Conservation (phyloP, 2,329 filamentous ascomycete genomes). For the Cordyceps cateniannulata region DNA sequence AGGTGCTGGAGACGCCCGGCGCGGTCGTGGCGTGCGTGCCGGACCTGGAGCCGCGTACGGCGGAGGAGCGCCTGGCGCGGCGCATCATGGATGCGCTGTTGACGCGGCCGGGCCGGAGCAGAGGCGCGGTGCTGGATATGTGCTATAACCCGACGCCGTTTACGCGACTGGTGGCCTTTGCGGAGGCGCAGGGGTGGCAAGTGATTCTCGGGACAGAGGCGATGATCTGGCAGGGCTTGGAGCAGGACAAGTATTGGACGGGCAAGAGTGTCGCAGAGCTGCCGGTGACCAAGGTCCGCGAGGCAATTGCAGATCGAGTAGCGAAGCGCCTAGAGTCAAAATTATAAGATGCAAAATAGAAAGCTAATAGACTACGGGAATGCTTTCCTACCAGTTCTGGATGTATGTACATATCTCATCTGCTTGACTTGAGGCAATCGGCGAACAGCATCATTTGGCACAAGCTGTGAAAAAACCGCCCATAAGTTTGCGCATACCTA, state of each 20-base stretch:
- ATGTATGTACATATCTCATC: no score
- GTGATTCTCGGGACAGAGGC: constrained; percentile 72
- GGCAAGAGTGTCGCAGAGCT: constrained; percentile 51
- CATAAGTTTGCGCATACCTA: no score
- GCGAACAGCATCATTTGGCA: no score
- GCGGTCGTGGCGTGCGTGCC: constrained; percentile 71
- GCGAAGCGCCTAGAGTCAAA: constrained; percentile 23
- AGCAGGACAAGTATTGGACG: constrained; percentile 62
- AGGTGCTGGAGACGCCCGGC: constrained; percentile 49
- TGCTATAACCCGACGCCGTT: constrained; percentile 71
- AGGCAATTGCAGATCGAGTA: constrained; percentile 39
- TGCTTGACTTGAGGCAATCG: no score
- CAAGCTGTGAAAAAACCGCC: no score
- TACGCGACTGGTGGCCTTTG: constrained; percentile 58
- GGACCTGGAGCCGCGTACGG: constrained; percentile 63
- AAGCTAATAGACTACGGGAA: neutral
- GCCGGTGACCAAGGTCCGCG: constrained; percentile 54
- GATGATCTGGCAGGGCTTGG: constrained; percentile 69
- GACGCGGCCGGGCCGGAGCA: constrained; percentile 35
- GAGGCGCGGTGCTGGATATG: constrained; percentile 72
- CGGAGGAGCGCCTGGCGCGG: constrained; percentile 55
- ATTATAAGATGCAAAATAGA: constrained; percentile 16
- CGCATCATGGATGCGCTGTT: constrained; percentile 45
- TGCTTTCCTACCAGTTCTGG: no score
- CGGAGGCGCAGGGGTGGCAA: constrained; percentile 59